phyloP scores from a whole-genome alignment of 164 flowering plant species.

The Tetracentron sinense region DNA sequence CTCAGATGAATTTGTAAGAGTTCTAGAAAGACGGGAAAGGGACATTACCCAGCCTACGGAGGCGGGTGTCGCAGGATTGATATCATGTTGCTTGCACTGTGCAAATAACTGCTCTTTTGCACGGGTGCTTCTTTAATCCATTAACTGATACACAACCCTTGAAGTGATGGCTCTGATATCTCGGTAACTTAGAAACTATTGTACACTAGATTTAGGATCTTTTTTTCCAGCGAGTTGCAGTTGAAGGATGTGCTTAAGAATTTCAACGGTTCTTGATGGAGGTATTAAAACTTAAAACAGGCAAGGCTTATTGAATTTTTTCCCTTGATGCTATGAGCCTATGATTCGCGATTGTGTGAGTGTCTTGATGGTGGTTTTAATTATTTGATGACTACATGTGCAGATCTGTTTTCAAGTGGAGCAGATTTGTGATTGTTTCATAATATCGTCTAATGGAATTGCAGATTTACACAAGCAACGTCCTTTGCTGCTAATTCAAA shows the following conservation, averaged over 20 bases:
- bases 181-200: neutral
- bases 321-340: neutral
- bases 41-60: slow-evolving; percentile 50
- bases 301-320: neutral
- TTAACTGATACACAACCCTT: neutral
- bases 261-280: neutral
- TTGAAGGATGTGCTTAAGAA: neutral
- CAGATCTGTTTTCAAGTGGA: too few species aligned
- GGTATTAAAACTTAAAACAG: neutral
- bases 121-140: slow-evolving; percentile 20
- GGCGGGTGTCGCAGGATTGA: slow-evolving; percentile 45
- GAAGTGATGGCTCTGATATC: neutral
- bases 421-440: too few species aligned
- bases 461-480: too few species aligned
- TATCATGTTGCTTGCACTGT: slow-evolving; percentile 53
- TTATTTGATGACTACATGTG: too few species aligned
- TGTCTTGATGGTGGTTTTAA: too few species aligned
- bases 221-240: neutral
- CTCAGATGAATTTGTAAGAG: slow-evolving; percentile 69
- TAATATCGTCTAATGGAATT: too few species aligned
- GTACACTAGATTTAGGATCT: neutral
- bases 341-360: too few species aligned
- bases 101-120: slow-evolving; percentile 26
- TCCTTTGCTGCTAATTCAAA: too few species aligned
- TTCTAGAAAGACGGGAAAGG: slow-evolving; percentile 59